Percentiles rank a stretch among this genome's conserved stretches.
phyloP scores from a whole-genome alignment of 345 rosid genomes.

The Populus euphratica region DNA sequence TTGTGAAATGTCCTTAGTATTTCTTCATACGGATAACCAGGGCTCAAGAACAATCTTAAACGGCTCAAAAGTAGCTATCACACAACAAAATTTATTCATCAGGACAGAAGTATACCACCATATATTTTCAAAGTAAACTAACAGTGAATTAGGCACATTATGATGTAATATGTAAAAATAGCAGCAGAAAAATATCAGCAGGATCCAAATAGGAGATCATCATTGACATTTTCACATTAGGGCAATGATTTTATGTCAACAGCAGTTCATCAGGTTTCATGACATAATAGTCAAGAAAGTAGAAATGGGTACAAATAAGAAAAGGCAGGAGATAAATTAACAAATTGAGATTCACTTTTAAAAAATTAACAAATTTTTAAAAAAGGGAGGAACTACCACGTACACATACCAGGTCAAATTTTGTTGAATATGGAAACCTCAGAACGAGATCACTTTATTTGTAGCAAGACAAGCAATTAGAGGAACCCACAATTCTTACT shows the following conservation, averaged over 20 bases:
- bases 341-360: background rate
- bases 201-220: background rate
- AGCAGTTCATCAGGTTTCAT: background rate
- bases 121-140: background rate
- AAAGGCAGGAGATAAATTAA: background rate
- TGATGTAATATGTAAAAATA: background rate
- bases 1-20: constrained; percentile 82
- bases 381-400: no score
- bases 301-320: background rate
- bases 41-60: constrained; percentile 80
- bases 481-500: background rate
- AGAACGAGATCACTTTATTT: background rate
- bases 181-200: background rate
- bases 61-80: constrained; percentile 73
- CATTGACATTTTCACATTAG: background rate
- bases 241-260: background rate
- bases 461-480: background rate
- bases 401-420: background rate
- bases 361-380: background rate
- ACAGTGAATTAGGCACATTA: background rate
- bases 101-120: background rate
- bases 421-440: background rate
- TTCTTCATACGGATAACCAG: constrained; percentile 92
- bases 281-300: background rate
- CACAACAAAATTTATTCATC: constrained; percentile 2